Evolutionary conservation across 192 early-diverging fungal species (phyloP).

Genomic region (Coemansia sp.): DNA sequence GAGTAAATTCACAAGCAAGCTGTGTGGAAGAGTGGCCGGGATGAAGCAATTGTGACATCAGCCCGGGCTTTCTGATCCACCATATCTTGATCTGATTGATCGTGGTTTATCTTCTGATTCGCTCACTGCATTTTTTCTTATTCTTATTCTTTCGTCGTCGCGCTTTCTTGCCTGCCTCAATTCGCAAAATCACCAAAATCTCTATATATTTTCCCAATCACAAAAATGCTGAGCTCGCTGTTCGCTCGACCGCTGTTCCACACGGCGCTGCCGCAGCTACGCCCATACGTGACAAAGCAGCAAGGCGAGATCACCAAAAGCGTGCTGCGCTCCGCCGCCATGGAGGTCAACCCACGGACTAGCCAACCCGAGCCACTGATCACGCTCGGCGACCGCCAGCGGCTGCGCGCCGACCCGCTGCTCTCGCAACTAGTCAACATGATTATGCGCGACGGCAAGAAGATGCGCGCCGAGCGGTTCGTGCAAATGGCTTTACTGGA

Average conservation of each 20-base stretch:
- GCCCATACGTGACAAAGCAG: constrained; percentile 30
- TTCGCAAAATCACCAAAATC: not conserved
- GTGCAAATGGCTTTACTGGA: constrained; percentile 65
- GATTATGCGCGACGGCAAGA: constrained; percentile 92
- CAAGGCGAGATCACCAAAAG: constrained; percentile 19
- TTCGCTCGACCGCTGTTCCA: constrained; percentile 4
- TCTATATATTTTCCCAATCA: constrained; percentile 4
- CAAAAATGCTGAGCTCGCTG: constrained; percentile 13
- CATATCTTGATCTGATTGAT: no score
- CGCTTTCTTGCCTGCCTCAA: not conserved
- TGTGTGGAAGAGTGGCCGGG: no score
- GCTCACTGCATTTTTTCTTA: no score
- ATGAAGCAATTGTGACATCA: no score
- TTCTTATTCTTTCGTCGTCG: no score
- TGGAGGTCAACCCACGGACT: constrained; percentile 25
- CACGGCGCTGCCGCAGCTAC: not conserved
- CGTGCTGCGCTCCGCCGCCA: constrained; percentile 9
- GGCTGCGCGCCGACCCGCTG: constrained; percentile 60
- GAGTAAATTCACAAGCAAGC: not conserved
- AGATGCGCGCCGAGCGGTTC: constrained; percentile 67
- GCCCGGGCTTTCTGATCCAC: no score
- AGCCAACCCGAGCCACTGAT: constrained; percentile 24
- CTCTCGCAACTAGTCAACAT: constrained; percentile 81
- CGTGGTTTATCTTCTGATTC: no score
- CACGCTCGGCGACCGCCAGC: constrained; percentile 31